phyloP scores from a whole-genome alignment of 129 eudicot genomes.

The Pseudognaphalium luteoalbum region DNA sequence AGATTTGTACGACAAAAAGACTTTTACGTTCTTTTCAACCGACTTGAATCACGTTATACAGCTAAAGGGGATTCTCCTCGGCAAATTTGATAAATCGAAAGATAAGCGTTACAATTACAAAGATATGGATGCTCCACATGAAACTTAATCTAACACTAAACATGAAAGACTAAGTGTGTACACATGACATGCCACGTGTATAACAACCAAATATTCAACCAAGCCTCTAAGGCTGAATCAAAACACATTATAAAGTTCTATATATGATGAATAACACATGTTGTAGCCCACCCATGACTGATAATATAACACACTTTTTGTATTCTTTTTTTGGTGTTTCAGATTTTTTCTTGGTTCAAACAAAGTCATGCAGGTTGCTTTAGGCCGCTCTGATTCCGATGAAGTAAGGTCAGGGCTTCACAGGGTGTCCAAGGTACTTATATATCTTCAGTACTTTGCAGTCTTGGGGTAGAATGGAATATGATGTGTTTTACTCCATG shows the following conservation, averaged over 20 bases:
- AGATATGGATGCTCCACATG: too few relatives aligned
- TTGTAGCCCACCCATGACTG: neutral
- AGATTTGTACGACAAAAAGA: neutral
- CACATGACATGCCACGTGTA: too few relatives aligned
- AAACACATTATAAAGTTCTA: too few relatives aligned
- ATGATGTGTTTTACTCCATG: neutral
- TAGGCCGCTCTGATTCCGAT: conserved; percentile 80
- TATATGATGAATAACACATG: neutral
- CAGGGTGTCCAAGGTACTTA: conserved; percentile 70
- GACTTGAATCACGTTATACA: neutral
- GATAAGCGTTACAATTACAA: too few relatives aligned
- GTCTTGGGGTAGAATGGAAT: neutral
- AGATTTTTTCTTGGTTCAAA: conserved; percentile 94
- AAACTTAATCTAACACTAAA: too few relatives aligned
- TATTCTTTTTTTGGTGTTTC: conserved; percentile 2
- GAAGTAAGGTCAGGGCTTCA: conserved; percentile 73
- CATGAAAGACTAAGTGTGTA: too few relatives aligned
- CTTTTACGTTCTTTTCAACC: neutral
- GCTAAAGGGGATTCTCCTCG: too few relatives aligned
- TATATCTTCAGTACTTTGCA: neutral
- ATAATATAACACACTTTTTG: neutral
- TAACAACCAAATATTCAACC: too few relatives aligned
- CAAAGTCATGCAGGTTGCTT: conserved; percentile 95
- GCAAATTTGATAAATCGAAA: too few relatives aligned
- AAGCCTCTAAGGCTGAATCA: too few relatives aligned